Conservation (phyloP, 768 basidiomycete genomes). For the Lactarius hengduanensis region DNA sequence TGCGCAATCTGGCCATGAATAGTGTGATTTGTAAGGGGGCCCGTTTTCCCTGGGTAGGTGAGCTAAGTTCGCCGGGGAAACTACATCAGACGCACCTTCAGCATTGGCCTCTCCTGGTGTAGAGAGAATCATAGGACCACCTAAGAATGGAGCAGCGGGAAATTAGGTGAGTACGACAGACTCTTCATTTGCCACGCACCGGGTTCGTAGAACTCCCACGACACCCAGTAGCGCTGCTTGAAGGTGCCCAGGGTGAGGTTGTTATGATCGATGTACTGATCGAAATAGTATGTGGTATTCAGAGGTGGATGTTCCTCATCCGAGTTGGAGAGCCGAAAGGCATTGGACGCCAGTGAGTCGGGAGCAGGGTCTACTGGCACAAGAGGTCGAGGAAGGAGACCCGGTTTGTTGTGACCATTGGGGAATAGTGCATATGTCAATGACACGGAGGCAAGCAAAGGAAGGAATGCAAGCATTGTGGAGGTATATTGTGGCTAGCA, state of each 20-base stretch:
- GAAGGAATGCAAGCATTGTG: too few species aligned
- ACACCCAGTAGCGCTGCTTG: constrained; percentile 57
- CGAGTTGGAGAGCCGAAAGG: constrained; percentile 26
- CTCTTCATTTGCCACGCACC: constrained; percentile 29
- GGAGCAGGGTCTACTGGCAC: too few species aligned
- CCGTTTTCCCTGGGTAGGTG: constrained; percentile 34
- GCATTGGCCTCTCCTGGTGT: constrained; percentile 69
- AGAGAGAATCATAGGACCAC: constrained; percentile 60
- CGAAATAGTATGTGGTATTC: constrained; percentile 49
- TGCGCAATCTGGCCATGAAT: constrained; percentile 66
- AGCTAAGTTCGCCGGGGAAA: not conserved
- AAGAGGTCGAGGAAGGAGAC: too few species aligned
- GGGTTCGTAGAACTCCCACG: constrained; percentile 60
- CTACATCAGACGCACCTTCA: constrained; percentile 35
- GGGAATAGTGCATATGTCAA: too few species aligned
- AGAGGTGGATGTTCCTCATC: constrained; percentile 36
- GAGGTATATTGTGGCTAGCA: too few species aligned
- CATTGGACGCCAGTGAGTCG: not conserved
- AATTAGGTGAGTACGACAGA: not conserved
- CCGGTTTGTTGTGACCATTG: too few species aligned
- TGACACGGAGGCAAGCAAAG: too few species aligned
- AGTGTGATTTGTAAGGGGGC: constrained; percentile 63
- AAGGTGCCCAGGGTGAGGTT: constrained; percentile 67
- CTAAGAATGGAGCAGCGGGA: not conserved
- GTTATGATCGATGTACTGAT: constrained; percentile 52